These are phyloP conservation scores for Trichoderma atroviride DNA, from an alignment of 2,329 filamentous ascomycete genomes.

Conservation along the genomic window DNA sequence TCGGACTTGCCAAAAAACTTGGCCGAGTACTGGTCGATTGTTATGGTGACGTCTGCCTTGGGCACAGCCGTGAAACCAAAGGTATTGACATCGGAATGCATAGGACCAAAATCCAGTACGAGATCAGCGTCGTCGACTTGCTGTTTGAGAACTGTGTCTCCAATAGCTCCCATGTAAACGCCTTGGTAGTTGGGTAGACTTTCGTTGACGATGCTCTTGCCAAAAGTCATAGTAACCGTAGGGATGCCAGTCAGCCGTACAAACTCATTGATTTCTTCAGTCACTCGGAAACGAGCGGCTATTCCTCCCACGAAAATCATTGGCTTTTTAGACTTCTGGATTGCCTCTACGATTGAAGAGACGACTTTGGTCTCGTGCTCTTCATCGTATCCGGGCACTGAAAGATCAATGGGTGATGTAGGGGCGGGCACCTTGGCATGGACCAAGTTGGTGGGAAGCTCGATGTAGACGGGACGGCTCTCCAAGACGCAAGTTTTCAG, in stretches of 20 bases:
- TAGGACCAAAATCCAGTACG: constrained; percentile 50
- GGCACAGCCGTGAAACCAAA: constrained; percentile 44
- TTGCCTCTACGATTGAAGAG: constrained; percentile 42
- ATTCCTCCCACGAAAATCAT: constrained; percentile 57
- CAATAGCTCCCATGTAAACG: constrained; percentile 50
- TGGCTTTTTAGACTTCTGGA: constrained; percentile 50
- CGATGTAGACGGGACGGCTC: constrained; percentile 59
- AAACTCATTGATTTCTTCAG: constrained; percentile 47
- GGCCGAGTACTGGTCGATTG: constrained; percentile 31
- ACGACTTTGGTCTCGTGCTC: constrained; percentile 37
- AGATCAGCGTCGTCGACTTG: constrained; percentile 49
- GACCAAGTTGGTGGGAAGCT: constrained; percentile 58
- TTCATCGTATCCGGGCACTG: constrained; percentile 15
- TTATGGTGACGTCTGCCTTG: constrained; percentile 37
- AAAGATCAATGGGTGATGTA: constrained; percentile 23
- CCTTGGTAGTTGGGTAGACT: constrained; percentile 51
- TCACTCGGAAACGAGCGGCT: constrained; percentile 46
- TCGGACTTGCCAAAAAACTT: not conserved
- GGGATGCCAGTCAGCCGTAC: constrained; percentile 49
- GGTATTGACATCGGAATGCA: constrained; percentile 52
- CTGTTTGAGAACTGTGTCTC: constrained; percentile 37
- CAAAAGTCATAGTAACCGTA: constrained; percentile 50
- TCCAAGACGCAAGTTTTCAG: constrained; percentile 54
- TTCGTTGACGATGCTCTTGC: constrained; percentile 56
- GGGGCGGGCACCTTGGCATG: constrained; percentile 38